phyloP scores from a whole-genome alignment of 768 basidiomycete species.

The Hypsizygus marmoreus region DNA sequence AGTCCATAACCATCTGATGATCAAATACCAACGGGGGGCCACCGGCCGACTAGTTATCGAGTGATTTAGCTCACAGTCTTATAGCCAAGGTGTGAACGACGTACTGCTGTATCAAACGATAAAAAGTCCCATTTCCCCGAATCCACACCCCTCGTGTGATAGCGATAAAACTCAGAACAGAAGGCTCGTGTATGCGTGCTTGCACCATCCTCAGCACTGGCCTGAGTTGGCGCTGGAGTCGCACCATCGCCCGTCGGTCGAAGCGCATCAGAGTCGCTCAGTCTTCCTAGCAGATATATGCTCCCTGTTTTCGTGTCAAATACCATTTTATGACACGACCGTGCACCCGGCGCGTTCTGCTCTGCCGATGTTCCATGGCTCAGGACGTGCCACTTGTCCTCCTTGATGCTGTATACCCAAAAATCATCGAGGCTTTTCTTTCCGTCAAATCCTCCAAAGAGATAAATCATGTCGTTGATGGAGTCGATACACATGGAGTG shows the following conservation, averaged over 20 bases:
- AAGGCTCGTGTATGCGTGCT: constrained; percentile 28
- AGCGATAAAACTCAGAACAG: constrained; percentile 76
- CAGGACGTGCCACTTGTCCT: constrained; percentile 63
- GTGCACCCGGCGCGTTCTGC: constrained; percentile 65
- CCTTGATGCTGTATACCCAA: constrained; percentile 67
- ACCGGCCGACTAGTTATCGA: constrained; percentile 48
- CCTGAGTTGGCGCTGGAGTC: constrained; percentile 11
- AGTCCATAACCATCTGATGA: constrained; percentile 81
- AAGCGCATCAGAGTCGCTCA: constrained; percentile 55
- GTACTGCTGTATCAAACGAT: constrained; percentile 65
- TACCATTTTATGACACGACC: constrained; percentile 83
- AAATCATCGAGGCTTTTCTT: constrained; percentile 74
- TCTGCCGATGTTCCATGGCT: constrained; percentile 56
- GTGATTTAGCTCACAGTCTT: constrained; percentile 1
- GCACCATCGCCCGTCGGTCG: constrained; percentile 24
- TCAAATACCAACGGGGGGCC: constrained; percentile 79
- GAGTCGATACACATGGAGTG: constrained; percentile 83
- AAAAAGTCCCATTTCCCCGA: constrained; percentile 74
- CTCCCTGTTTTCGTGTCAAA: constrained; percentile 71
- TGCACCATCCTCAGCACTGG: constrained; percentile 13
- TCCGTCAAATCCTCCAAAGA: constrained; percentile 83
- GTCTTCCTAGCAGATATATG: constrained; percentile 73
- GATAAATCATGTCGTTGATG: constrained; percentile 61
- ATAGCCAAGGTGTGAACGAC: constrained; percentile 20
- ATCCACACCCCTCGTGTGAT: constrained; percentile 63